A percentile compares a stretch with the other conserved stretches of the same genome.
phyloP scores from a whole-genome alignment of 2,329 filamentous ascomycete genomes.

The Clonostachys chloroleuca region DNA sequence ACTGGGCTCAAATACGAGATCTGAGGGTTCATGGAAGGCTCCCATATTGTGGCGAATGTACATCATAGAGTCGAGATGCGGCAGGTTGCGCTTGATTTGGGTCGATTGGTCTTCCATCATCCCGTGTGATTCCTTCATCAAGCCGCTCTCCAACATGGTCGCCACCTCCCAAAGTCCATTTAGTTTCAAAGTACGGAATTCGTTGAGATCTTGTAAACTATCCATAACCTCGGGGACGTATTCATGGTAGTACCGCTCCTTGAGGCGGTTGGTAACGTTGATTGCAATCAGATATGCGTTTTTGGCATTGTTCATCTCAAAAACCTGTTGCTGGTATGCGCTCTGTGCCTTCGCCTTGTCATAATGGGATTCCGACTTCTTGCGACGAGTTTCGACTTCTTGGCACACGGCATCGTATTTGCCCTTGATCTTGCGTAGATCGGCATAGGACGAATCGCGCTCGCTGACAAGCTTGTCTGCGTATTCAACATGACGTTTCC shows the following conservation, averaged over 20 bases:
- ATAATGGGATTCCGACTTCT: slow-evolving; percentile 92
- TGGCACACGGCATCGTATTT: slow-evolving; percentile 93
- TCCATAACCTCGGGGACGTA: slow-evolving; percentile 93
- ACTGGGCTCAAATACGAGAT: slow-evolving; percentile 88
- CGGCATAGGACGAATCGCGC: slow-evolving; percentile 75
- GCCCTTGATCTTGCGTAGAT: slow-evolving; percentile 84
- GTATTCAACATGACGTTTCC: slow-evolving; percentile 87
- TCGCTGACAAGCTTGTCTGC: slow-evolving; percentile 86
- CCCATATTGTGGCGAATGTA: slow-evolving; percentile 89
- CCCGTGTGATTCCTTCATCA: slow-evolving; percentile 68
- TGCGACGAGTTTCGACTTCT: slow-evolving; percentile 89
- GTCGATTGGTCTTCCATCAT: slow-evolving; percentile 68
- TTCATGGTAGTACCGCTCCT: slow-evolving; percentile 95
- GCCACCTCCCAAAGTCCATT: slow-evolving; percentile 85
- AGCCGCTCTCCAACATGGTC: slow-evolving; percentile 73
- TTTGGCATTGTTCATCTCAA: slow-evolving; percentile 97
- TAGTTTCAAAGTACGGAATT: slow-evolving; percentile 79
- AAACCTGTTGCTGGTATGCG: slow-evolving; percentile 85
- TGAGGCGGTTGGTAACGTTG: slow-evolving; percentile 96
- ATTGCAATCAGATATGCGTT: slow-evolving; percentile 97
- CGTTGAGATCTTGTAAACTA: slow-evolving; percentile 87
- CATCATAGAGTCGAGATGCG: slow-evolving; percentile 93
- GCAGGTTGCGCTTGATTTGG: slow-evolving; percentile 85
- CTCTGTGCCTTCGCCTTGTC: slow-evolving; percentile 90
- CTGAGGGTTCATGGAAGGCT: slow-evolving; percentile 75